Percentiles rank a stretch among this genome's conserved stretches.
phyloP scores from a whole-genome alignment of 768 basidiomycete species.

The Pisolithus sp. region DNA sequence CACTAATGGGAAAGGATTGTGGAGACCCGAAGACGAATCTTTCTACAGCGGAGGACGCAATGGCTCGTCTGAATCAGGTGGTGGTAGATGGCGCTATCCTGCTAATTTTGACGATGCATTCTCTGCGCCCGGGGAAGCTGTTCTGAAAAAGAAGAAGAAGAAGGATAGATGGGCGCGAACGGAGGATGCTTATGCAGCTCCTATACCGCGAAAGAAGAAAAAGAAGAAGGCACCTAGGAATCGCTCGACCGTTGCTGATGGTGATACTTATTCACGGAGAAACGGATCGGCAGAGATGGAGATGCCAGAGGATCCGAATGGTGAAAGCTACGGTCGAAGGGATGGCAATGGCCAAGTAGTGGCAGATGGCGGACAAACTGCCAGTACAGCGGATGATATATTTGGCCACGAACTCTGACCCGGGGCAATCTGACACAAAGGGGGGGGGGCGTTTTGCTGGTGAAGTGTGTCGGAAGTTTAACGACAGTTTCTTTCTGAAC shows the following conservation, averaged over 20 bases:
- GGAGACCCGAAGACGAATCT: constrained; percentile 70
- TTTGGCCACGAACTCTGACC: constrained; percentile 62
- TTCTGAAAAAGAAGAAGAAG: constrained; percentile 68
- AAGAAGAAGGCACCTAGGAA: constrained; percentile 56
- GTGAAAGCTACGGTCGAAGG: constrained; percentile 51
- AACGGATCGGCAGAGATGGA: constrained; percentile 40
- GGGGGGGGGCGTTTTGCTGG: no score
- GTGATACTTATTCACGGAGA: constrained; percentile 27
- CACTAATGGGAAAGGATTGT: constrained; percentile 47
- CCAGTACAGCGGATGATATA: constrained; percentile 33
- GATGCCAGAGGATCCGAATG: constrained; percentile 64
- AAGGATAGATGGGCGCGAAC: constrained; percentile 86
- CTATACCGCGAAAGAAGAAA: constrained; percentile 24
- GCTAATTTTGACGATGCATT: constrained; percentile 69
- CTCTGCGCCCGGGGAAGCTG: constrained; percentile 35
- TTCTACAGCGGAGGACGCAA: constrained; percentile 49
- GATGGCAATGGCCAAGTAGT: constrained; percentile 5
- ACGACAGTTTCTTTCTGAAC: no score
- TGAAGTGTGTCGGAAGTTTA: no score
- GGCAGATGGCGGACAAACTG: constrained; percentile 12
- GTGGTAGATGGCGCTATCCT: constrained; percentile 77
- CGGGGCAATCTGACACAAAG: no score
- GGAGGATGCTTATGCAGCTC: constrained; percentile 65
- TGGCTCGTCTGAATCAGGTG: constrained; percentile 31
- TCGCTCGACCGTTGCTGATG: constrained; percentile 36